These are phyloP conservation scores for Petunia axillaris DNA, from an alignment of 257 asterid genomes.

Conservation along the genomic window DNA sequence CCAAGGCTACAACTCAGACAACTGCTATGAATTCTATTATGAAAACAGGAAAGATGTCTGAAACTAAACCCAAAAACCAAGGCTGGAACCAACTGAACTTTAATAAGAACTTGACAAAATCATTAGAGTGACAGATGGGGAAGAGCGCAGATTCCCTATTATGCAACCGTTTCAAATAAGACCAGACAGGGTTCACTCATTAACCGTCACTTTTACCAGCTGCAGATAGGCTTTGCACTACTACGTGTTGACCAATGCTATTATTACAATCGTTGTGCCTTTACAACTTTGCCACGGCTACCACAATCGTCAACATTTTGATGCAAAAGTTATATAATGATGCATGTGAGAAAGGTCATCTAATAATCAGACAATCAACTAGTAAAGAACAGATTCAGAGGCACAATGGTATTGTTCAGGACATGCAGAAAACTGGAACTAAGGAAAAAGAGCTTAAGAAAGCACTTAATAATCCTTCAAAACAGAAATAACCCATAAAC, in stretches of 20 bases:
- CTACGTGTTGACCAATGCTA: background rate
- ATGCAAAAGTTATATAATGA: conserved; percentile 1
- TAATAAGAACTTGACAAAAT: background rate
- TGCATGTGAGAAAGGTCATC: background rate
- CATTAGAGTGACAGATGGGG: background rate
- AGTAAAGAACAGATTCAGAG: too few species aligned
- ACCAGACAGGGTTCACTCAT: background rate
- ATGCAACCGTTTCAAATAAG: background rate
- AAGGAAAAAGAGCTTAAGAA: too few species aligned
- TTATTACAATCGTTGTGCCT: background rate
- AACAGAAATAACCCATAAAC: too few species aligned
- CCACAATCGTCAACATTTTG: background rate
- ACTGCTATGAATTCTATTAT: too few species aligned
- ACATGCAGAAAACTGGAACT: too few species aligned
- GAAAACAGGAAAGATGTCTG: too few species aligned
- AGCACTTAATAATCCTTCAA: too few species aligned
- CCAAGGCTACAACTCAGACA: too few species aligned
- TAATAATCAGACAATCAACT: too few species aligned
- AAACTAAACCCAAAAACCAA: too few species aligned
- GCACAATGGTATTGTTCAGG: too few species aligned
- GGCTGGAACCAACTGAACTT: too few species aligned
- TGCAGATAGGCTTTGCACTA: background rate
- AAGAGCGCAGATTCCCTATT: background rate
- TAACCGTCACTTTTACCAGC: background rate
- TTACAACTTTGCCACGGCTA: conserved; percentile 7